Base-by-base conservation (phyloP, 2,329 filamentous ascomycete genomes). In the Aspergillus candidus region DNA sequence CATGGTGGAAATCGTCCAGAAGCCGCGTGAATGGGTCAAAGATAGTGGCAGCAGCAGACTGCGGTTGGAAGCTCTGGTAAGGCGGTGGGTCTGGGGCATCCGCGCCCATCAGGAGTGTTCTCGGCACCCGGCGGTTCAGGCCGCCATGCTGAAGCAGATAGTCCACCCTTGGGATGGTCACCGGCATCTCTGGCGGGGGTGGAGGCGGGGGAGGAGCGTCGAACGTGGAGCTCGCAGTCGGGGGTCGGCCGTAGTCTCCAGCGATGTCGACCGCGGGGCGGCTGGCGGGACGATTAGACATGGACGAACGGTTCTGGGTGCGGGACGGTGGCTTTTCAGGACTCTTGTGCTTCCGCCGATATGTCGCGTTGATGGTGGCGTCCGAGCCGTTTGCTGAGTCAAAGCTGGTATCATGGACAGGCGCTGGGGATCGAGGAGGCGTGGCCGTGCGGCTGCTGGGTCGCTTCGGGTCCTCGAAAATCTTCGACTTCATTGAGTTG, bases 71-170 rank as follows among this genome's bases (percentile, higher is more conserved):
- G 1, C 72, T 29, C 72, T 77, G 48, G 71, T 78, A 63, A 73
- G 77, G 61, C 71, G 73, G 43, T 68, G 74, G 29, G 79, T 83
- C 44, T 79, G 71, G 35, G 74, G 83, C 32, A 6, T 59, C 65
- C 8, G 65, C 61, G 5, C 65, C 65, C 36, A 62, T 54, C 6
- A 95, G 71, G 41, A 96, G 80, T 47, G 81, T 80, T 55, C 83
- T 86, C 1, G 89, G 82, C 0, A 93, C 78, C 1, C 81, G 73
- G 35, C 84, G 77, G 15, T 81, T 67, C 13, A 97, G 70, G 1
- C 91, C 91, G 32, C 91, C 91, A 63, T 96, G 84, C 57, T 93
- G 88, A 43, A 96, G 76, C 13, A 97, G 74, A 62, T 97, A 97
- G 62, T 97, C 91, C 13, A 97, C 89, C 48, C 87, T 80, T 1